These are phyloP conservation scores for Hemisphaericaspora nanyangensis DNA, from an alignment of 805 yeast genomes.

Conservation along the genomic window DNA sequence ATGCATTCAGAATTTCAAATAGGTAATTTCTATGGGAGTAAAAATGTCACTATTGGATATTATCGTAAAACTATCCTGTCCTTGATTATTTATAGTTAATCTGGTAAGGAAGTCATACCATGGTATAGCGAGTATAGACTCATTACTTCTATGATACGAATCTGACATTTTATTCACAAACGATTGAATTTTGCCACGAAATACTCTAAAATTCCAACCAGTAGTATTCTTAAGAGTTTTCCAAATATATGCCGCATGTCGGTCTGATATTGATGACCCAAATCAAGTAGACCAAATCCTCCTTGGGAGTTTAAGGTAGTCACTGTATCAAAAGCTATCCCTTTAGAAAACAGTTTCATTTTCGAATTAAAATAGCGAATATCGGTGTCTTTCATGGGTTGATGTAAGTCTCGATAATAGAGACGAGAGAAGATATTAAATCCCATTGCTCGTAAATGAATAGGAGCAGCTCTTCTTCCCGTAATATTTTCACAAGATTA, in stretches of 20 bases:
- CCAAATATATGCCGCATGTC: background rate
- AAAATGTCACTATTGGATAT: background rate
- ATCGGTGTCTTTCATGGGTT: slow-evolving; percentile 4
- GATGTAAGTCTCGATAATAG: background rate
- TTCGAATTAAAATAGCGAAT: background rate
- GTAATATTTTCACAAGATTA: background rate
- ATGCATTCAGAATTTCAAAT: background rate
- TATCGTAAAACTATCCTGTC: background rate
- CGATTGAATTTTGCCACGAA: background rate
- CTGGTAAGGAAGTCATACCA: slow-evolving; percentile 1
- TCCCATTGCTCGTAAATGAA: background rate
- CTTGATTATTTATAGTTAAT: background rate
- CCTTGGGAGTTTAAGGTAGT: slow-evolving; percentile 2
- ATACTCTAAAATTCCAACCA: background rate
- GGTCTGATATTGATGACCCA: background rate
- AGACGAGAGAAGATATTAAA: background rate
- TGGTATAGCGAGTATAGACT: background rate
- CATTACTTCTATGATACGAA: background rate
- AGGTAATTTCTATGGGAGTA: background rate
- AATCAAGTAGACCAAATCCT: slow-evolving; percentile 1
- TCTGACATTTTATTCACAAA: background rate
- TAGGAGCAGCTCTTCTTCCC: background rate
- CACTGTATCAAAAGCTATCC: background rate
- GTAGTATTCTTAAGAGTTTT: background rate
- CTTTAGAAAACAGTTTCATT: background rate